These are phyloP conservation scores for Grosmannia huntii DNA, from an alignment of 2,329 filamentous ascomycete species.

Conservation along the genomic window DNA sequence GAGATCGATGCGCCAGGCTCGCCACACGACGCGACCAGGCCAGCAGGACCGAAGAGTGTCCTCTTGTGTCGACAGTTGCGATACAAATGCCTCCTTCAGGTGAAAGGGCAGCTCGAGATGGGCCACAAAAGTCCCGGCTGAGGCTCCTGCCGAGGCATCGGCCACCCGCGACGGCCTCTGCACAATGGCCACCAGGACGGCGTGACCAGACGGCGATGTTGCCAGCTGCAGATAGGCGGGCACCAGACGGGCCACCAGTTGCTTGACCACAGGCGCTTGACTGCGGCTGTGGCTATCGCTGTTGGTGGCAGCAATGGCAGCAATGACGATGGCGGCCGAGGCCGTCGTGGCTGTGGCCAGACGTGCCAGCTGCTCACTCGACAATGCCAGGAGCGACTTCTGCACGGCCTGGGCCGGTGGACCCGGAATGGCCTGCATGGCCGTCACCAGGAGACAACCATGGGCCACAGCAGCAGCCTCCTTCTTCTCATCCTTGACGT, in stretches of 20 bases:
- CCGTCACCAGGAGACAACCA: conserved; percentile 67
- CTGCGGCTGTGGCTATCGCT: conserved; percentile 20
- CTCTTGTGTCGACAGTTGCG: conserved; percentile 34
- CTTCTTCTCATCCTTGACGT: conserved; percentile 11
- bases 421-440: conserved; percentile 65
- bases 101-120: conserved; percentile 35
- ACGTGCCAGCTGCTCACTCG: conserved; percentile 40
- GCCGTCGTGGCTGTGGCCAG: conserved; percentile 47
- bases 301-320: conserved; percentile 34
- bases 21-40: conserved; percentile 43
- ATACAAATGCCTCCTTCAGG: conserved; percentile 43
- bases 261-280: conserved; percentile 34
- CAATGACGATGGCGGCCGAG: conserved; percentile 36
- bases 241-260: conserved; percentile 33
- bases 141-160: not conserved
- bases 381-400: conserved; percentile 51
- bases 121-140: not conserved
- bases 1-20: conserved; percentile 43
- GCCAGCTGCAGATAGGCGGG: conserved; percentile 34
- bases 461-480: conserved; percentile 44
- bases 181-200: conserved; percentile 36
- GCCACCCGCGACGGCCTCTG: conserved; percentile 30
- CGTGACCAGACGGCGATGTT: conserved; percentile 36
- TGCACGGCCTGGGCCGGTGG: conserved; percentile 58
- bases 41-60: conserved; percentile 36